Evolutionary conservation across 2,329 filamentous ascomycete species (phyloP).

Genomic region (Raffaelea deltoideospora): DNA sequence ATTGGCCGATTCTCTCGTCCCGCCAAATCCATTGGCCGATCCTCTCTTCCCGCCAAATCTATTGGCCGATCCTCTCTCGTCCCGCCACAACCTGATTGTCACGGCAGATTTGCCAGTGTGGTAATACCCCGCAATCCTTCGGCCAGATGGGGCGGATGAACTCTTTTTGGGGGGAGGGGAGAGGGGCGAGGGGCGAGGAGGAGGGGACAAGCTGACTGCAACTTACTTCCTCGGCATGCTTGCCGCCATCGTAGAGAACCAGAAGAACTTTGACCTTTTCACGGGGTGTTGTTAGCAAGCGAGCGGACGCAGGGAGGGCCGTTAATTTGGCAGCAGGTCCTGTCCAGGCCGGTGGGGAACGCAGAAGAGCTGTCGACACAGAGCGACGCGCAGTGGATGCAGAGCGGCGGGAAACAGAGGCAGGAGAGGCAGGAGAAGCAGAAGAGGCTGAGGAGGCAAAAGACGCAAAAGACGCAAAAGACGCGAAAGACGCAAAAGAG

Average conservation of each 20-base stretch:
- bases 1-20: too few species aligned
- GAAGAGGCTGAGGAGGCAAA: not conserved
- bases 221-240: constrained; percentile 73
- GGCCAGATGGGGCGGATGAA: not conserved
- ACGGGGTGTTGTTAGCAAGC: constrained; percentile 36
- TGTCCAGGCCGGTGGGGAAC: constrained; percentile 6
- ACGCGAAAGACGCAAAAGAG: not conserved
- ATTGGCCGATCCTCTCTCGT: too few species aligned
- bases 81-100: too few species aligned
- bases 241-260: constrained; percentile 81
- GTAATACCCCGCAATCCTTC: constrained; percentile 4
- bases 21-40: not conserved
- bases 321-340: too few species aligned
- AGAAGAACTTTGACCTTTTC: constrained; percentile 86
- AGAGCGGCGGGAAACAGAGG: too few species aligned
- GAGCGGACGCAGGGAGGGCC: constrained; percentile 33
- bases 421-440: too few species aligned
- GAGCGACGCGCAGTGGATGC: too few species aligned
- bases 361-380: too few species aligned
- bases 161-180: not conserved
- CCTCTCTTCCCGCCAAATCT: not conserved
- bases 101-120: too few species aligned
- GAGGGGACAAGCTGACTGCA: constrained; percentile 1
- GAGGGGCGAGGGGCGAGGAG: not conserved
- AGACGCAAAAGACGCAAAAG: not conserved